phyloP scores from a whole-genome alignment of 352 stramenopile species.

The Pythium oligandrum region DNA sequence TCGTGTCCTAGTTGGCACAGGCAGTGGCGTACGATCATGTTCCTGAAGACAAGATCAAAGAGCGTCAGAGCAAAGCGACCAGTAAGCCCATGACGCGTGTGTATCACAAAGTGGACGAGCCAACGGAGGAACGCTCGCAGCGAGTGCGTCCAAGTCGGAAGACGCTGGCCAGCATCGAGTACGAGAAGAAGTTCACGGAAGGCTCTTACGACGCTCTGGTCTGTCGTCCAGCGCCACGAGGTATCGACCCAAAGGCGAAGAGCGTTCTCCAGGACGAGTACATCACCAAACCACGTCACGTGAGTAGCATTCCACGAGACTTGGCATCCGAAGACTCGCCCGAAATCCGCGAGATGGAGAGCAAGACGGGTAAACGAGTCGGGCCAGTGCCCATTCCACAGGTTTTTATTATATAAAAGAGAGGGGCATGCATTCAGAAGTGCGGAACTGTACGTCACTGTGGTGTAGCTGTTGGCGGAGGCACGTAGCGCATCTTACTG shows the following conservation, averaged over 20 bases:
- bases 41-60: conserved; percentile 18
- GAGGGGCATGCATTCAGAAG: conserved; percentile 2
- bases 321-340: conserved; percentile 10
- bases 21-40: conserved; percentile 55
- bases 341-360: conserved; percentile 5
- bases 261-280: conserved; percentile 68
- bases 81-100: conserved; percentile 51
- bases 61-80: conserved; percentile 13
- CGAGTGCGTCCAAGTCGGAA: conserved; percentile 32
- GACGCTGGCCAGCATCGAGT: conserved; percentile 57
- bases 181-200: conserved; percentile 41
- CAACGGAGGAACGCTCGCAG: conserved; percentile 9
- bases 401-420: conserved; percentile 62
- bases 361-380: conserved; percentile 36
- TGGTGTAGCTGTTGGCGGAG: conserved; percentile 23
- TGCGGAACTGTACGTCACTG: neutral
- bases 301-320: conserved; percentile 48
- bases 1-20: conserved; percentile 34
- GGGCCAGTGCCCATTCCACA: conserved; percentile 43
- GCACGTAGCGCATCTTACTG: conserved; percentile 63
- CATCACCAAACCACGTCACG: conserved; percentile 44
- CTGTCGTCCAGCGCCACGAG: conserved; percentile 31
- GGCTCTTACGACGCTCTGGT: conserved; percentile 29
- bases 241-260: conserved; percentile 41
- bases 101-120: conserved; percentile 33